These are phyloP conservation scores for Cystobasidiaceae sp. DNA, from an alignment of 1,284 basidiomycete genomes.

Conservation along the genomic window DNA sequence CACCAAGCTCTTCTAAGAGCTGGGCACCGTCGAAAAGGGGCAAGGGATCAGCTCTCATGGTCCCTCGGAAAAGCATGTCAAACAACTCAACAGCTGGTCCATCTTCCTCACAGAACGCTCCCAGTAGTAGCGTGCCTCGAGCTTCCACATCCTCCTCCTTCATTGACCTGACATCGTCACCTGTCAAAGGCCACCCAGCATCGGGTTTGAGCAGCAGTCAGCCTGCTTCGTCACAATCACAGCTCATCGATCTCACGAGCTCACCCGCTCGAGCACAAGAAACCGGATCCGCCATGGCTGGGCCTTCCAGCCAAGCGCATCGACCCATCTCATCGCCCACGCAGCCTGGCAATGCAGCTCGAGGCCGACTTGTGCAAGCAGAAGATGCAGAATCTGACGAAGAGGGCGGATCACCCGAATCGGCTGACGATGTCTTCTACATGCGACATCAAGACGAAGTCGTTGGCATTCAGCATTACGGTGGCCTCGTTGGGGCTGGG, in stretches of 20 bases:
- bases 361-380: slow-evolving; percentile 1
- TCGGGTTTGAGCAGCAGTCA: neutral
- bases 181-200: neutral
- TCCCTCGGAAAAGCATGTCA: neutral
- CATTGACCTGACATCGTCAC: neutral
- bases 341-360: slow-evolving; percentile 4
- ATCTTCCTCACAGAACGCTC: neutral
- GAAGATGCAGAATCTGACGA: slow-evolving; percentile 1
- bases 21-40: neutral
- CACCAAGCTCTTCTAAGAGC: neutral
- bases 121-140: neutral
- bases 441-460: slow-evolving; percentile 19
- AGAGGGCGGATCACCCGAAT: neutral
- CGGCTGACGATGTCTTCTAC: slow-evolving; percentile 23
- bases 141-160: neutral
- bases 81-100: neutral
- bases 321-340: neutral
- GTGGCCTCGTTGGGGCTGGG: slow-evolving; percentile 16
- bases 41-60: neutral
- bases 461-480: slow-evolving; percentile 23
- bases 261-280: neutral
- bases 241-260: slow-evolving; percentile 10
- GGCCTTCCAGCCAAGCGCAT: neutral
- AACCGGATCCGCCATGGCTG: neutral
- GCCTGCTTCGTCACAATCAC: neutral